Percentiles rank a stretch among this genome's conserved stretches.
Conservation (phyloP, 1,139 yeast genomes). For the Debaryomycetaceae sp. region DNA sequence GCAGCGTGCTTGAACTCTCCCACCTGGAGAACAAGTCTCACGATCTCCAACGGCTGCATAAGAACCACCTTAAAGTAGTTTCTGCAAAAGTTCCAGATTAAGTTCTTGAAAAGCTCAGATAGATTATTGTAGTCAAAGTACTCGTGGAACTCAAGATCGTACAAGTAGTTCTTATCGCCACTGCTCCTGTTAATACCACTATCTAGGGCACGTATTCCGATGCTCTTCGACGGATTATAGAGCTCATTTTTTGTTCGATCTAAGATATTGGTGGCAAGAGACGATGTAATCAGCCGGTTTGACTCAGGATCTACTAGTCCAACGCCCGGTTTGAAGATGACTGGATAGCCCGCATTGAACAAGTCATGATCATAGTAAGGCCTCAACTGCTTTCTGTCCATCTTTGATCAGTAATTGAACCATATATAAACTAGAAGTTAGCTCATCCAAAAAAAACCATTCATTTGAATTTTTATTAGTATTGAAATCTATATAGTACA, state of each 20-base stretch:
- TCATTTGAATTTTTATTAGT: no score
- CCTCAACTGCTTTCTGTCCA: constrained; percentile 33
- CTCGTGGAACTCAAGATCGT: constrained; percentile 67
- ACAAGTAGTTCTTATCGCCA: constrained; percentile 45
- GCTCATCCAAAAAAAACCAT: no score
- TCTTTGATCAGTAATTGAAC: constrained; percentile 2
- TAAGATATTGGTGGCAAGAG: constrained; percentile 18
- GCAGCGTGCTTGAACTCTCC: constrained; percentile 49
- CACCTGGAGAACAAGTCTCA: constrained; percentile 74
- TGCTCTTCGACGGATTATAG: constrained; percentile 18
- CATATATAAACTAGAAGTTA: no score
- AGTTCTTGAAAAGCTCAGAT: constrained; percentile 49
- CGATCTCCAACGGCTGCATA: constrained; percentile 88
- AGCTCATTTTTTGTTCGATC: constrained; percentile 7
- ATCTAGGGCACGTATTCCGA: constrained; percentile 19
- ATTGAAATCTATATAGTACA: background rate
- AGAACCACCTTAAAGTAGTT: constrained; percentile 65
- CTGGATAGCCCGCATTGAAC: constrained; percentile 65
- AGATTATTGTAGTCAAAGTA: constrained; percentile 59
- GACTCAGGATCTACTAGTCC: constrained; percentile 50
- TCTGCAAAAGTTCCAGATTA: constrained; percentile 59
- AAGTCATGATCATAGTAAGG: constrained; percentile 74
- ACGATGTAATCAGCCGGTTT: constrained; percentile 31
- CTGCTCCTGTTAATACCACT: constrained; percentile 7
- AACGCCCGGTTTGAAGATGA: constrained; percentile 56